Conservation (phyloP, 2,329 filamentous ascomycete genomes). For the Venturia carpophila region DNA sequence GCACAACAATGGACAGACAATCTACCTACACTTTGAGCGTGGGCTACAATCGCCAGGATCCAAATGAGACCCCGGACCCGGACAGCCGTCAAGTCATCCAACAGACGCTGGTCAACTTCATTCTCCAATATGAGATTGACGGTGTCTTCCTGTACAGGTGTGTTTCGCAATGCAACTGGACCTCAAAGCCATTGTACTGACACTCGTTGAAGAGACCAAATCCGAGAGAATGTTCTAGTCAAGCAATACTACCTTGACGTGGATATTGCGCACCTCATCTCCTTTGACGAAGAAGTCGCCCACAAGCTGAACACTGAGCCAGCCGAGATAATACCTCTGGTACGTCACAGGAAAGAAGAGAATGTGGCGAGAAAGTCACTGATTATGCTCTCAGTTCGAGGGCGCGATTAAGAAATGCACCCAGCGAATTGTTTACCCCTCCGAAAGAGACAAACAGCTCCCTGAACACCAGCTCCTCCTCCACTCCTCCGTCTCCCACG, state of each 20-base stretch:
- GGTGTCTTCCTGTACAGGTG: constrained; percentile 93
- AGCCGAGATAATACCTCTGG: constrained; percentile 83
- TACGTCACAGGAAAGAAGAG: constrained; percentile 37
- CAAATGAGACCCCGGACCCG: constrained; percentile 60
- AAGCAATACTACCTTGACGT: constrained; percentile 96
- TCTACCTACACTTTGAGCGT: constrained; percentile 18
- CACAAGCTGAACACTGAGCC: constrained; percentile 85
- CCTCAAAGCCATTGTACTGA: constrained; percentile 23
- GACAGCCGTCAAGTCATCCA: constrained; percentile 60
- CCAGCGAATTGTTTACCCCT: constrained; percentile 84
- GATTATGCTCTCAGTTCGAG: constrained; percentile 62
- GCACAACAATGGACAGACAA: constrained; percentile 18
- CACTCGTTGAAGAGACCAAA: constrained; percentile 64
- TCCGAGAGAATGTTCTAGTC: constrained; percentile 86
- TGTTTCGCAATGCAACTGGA: constrained; percentile 22
- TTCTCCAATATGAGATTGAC: constrained; percentile 88
- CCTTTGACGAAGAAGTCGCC: constrained; percentile 90
- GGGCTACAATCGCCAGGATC: constrained; percentile 39
- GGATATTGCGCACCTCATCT: constrained; percentile 91
- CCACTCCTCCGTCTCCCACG: constrained; percentile 82
- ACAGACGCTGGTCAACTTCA: constrained; percentile 76
- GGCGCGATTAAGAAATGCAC: constrained; percentile 83
- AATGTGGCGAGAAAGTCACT: not conserved
- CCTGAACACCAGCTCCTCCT: constrained; percentile 92
- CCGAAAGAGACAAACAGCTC: constrained; percentile 56